These are phyloP conservation scores for Lanmaoa pseudosensibilis DNA, from an alignment of 768 basidiomycete genomes.

Conservation along the genomic window DNA sequence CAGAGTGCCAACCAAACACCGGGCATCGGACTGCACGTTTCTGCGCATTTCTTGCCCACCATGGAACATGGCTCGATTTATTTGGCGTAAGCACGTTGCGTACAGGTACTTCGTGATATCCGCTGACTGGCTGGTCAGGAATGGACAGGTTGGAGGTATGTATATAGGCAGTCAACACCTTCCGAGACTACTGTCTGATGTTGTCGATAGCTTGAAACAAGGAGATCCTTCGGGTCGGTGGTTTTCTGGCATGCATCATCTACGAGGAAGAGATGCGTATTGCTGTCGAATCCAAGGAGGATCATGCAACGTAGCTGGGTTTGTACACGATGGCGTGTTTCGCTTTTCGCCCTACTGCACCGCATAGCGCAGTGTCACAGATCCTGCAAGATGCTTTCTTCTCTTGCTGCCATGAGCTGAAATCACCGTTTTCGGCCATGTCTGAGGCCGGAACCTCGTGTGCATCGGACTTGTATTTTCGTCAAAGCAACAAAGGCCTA, in stretches of 20 bases:
- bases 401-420: not conserved
- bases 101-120: not conserved
- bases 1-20: slow-evolving; percentile 91
- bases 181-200: not conserved
- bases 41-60: slow-evolving; percentile 88
- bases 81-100: slow-evolving; percentile 56
- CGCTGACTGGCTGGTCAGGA: slow-evolving; percentile 43
- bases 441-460: slow-evolving; percentile 2
- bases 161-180: not conserved
- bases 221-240: slow-evolving; percentile 83
- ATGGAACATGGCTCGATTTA: slow-evolving; percentile 93
- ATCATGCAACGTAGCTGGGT: slow-evolving; percentile 30
- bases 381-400: slow-evolving; percentile 16
- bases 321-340: slow-evolving; percentile 84
- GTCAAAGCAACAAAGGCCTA: not conserved
- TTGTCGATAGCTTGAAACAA: slow-evolving; percentile 73
- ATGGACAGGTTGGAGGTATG: slow-evolving; percentile 78
- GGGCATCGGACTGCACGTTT: too few relatives aligned
- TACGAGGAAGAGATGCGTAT: slow-evolving; percentile 74
- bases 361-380: slow-evolving; percentile 30
- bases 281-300: not conserved
- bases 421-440: slow-evolving; percentile 10
- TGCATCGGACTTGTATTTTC: slow-evolving; percentile 1
- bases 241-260: slow-evolving; percentile 74
- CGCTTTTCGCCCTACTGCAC: slow-evolving; percentile 44